These are phyloP conservation scores for Penicillium turbatum DNA, from an alignment of 495 filamentous ascomycete species.

Conservation along the genomic window DNA sequence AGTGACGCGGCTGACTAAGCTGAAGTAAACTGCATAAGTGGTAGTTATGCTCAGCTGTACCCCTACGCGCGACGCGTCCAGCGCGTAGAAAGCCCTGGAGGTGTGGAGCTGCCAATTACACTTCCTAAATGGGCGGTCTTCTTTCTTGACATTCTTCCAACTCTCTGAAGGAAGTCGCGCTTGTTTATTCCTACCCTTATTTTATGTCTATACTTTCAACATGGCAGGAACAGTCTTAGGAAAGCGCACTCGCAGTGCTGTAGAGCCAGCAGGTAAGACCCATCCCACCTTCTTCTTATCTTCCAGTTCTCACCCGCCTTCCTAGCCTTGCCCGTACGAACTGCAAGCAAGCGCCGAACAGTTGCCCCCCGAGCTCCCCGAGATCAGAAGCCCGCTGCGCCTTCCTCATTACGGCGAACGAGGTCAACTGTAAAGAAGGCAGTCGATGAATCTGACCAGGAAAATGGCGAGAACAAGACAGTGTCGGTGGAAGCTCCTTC, in stretches of 20 bases:
- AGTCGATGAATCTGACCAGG: constrained; percentile 19
- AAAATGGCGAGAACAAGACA: constrained; percentile 30
- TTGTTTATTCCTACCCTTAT: constrained; percentile 5
- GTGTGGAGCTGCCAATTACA: constrained; percentile 8
- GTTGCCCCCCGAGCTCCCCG: constrained; percentile 33
- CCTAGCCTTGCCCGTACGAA: constrained; percentile 42
- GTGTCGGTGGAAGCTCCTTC: constrained; percentile 18
- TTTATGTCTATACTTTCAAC: not conserved
- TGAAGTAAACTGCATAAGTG: not conserved
- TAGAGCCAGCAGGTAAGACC: constrained; percentile 50
- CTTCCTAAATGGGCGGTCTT: constrained; percentile 9
- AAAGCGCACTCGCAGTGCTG: constrained; percentile 59
- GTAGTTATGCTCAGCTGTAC: not conserved
- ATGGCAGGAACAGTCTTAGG: constrained; percentile 59
- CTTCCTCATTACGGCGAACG: constrained; percentile 29
- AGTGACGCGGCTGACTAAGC: constrained; percentile 8
- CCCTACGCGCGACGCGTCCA: constrained; percentile 15
- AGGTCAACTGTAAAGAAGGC: constrained; percentile 31
- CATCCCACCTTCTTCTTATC: constrained; percentile 1
- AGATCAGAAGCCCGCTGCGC: constrained; percentile 27
- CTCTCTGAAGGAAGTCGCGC: not conserved
- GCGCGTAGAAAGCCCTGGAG: not conserved
- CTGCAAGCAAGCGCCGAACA: constrained; percentile 60
- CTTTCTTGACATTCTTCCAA: constrained; percentile 8
- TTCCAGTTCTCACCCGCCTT: constrained; percentile 4